Percentiles rank a stretch among this genome's conserved stretches.
Evolutionary conservation across 495 filamentous ascomycete species (phyloP).

Genomic region (Aspergillus ellipticus): DNA sequence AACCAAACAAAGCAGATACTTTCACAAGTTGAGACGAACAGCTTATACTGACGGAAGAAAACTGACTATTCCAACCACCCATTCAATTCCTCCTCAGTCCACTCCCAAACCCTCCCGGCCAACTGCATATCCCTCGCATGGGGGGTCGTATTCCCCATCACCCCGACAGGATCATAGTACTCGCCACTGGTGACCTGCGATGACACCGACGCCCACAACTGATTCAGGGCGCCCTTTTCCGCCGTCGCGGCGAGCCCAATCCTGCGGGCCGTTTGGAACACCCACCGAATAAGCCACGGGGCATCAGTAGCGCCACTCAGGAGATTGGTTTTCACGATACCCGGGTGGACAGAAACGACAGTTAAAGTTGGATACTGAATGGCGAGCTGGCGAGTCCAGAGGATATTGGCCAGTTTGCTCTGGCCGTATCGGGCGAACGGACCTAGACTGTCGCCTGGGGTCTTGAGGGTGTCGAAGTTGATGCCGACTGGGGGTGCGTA

Average conservation of each 20-base stretch:
- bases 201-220: slow-evolving; percentile 46
- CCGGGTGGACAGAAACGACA: slow-evolving; percentile 36
- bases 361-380: slow-evolving; percentile 38
- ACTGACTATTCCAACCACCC: not conserved
- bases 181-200: slow-evolving; percentile 28
- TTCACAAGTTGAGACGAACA: too few relatives aligned
- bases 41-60: too few relatives aligned
- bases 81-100: slow-evolving; percentile 31
- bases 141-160: slow-evolving; percentile 14
- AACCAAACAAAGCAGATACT: too few relatives aligned
- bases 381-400: slow-evolving; percentile 38
- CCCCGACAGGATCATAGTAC: slow-evolving; percentile 48
- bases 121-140: slow-evolving; percentile 32
- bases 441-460: not conserved
- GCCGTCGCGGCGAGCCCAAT: not conserved
- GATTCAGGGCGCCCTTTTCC: slow-evolving; percentile 39
- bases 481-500: slow-evolving; percentile 45
- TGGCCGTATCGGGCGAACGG: slow-evolving; percentile 36
- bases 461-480: slow-evolving; percentile 30
- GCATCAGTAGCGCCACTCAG: slow-evolving; percentile 8
- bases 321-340: slow-evolving; percentile 33
- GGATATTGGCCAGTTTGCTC: slow-evolving; percentile 47
- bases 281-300: slow-evolving; percentile 1
- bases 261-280: not conserved
- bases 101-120: slow-evolving; percentile 47